phyloP scores from a whole-genome alignment of 208 protist species.

The Phytomonas sp. region DNA sequence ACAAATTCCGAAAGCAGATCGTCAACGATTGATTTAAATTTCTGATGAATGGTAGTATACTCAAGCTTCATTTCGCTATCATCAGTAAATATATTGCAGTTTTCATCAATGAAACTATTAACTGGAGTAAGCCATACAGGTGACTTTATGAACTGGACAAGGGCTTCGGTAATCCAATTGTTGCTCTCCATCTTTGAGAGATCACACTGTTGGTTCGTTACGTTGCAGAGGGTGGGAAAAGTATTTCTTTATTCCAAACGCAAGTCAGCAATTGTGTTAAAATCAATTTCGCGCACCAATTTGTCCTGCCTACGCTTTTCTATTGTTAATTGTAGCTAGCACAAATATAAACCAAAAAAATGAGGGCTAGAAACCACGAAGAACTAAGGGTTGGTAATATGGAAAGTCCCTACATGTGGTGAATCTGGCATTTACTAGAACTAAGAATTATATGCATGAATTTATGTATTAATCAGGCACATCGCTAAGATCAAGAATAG shows the following conservation, averaged over 20 bases:
- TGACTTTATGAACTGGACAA: slow-evolving; percentile 79
- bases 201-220: background rate
- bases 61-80: slow-evolving; percentile 87
- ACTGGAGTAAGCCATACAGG: slow-evolving; percentile 80
- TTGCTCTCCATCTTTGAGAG: slow-evolving; percentile 23
- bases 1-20: slow-evolving; percentile 74
- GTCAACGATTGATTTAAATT: slow-evolving; percentile 81
- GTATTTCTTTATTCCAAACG: background rate
- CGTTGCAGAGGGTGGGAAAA: background rate
- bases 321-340: background rate
- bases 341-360: background rate
- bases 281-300: background rate
- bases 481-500: background rate
- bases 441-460: background rate
- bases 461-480: background rate
- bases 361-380: background rate
- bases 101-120: slow-evolving; percentile 88
- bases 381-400: background rate
- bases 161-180: slow-evolving; percentile 70
- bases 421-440: background rate
- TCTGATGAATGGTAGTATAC: slow-evolving; percentile 75
- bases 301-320: background rate
- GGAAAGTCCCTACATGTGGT: background rate
- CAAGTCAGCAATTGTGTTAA: background rate
- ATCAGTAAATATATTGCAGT: slow-evolving; percentile 84